Base-by-base conservation (phyloP, 1,139 yeast genomes). In the Suhomyces yuchorum region DNA sequence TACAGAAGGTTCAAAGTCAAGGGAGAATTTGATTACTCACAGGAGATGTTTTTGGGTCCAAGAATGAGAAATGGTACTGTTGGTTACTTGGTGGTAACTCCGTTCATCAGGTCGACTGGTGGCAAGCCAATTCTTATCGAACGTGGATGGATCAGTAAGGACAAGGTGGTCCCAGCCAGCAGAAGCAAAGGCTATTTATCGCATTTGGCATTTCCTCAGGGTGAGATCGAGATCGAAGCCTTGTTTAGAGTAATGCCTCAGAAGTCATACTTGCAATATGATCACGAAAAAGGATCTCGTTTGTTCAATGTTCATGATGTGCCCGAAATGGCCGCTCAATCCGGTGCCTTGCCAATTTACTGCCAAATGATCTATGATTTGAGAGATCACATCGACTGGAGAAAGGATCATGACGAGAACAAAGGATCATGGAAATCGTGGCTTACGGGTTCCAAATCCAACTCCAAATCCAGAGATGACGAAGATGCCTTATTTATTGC, bases 1-100 rank as follows among this genome's bases (percentile, higher is more conserved):
- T 93, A 86, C 65, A 78, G 97, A 46, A 77, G 85, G 53, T 92
- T 93, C 47, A 71, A 75, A 26, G 71, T 87, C 14, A 81, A 77
- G 46, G 99, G 99, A 0, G 78, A 73, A 50, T 93, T 87, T 64
- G 85, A 88, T 56, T 95, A 93, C 60, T 82, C 83, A 18, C 85
- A 91, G 61, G 99, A 93, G 64, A 83, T 91, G 74, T 87, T 88
- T 58, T 89, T 95, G 45, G 98, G 98, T 0, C 99, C 99, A 15
- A 78, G 97, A 56, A 75, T 87, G 49, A 77, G 78, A 53, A 84
- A 89, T 54, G 96, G 92, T 8, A 76, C 74, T 55, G 78, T 83
- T 49, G 99, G 99, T 2, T 93, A 87, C 64, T 71, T 81, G 41
- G 77, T 93, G 11, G 82, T 89, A 34, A 86, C 96, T 8, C 99